Conservation (phyloP, 768 basidiomycete species). For the Piloderma croceum region DNA sequence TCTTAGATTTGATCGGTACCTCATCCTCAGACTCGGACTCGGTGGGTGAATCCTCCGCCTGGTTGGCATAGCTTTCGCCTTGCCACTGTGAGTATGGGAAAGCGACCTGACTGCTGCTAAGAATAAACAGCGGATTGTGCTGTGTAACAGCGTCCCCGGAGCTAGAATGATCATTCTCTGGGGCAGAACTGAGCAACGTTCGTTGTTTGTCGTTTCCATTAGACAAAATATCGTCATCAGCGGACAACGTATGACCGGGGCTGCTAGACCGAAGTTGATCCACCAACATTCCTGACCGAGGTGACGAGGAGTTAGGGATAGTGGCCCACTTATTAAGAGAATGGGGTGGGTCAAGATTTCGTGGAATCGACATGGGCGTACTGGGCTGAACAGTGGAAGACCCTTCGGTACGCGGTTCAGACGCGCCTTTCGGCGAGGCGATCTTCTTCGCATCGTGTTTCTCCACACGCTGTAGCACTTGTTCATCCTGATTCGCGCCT, state of each 20-base stretch:
- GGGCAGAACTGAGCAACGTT: neutral
- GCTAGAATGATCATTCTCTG: neutral
- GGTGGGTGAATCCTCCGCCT: slow-evolving; percentile 29
- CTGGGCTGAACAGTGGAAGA: neutral
- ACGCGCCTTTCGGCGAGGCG: too few relatives aligned
- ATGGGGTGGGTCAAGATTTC: neutral
- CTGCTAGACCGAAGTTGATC: neutral
- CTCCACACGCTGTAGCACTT: neutral
- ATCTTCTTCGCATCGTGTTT: neutral
- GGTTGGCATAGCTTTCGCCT: slow-evolving; percentile 14
- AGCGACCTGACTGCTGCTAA: slow-evolving; percentile 45
- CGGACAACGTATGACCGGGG: neutral
- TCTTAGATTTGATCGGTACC: slow-evolving; percentile 17
- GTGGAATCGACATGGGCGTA: neutral
- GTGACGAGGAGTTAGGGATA: neutral
- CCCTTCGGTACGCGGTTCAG: neutral
- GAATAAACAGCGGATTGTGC: slow-evolving; percentile 49
- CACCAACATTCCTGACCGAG: neutral
- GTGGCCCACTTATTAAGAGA: neutral
- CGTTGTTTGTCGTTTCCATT: neutral
- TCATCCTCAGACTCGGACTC: slow-evolving; percentile 38
- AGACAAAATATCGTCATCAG: too few relatives aligned
- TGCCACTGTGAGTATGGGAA: slow-evolving; percentile 51
- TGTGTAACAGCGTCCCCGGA: slow-evolving; percentile 1
- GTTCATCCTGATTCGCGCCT: neutral